Evolutionary conservation across 139 green algal genomes (phyloP).

Genomic region (Chlamydomonas incerta): DNA sequence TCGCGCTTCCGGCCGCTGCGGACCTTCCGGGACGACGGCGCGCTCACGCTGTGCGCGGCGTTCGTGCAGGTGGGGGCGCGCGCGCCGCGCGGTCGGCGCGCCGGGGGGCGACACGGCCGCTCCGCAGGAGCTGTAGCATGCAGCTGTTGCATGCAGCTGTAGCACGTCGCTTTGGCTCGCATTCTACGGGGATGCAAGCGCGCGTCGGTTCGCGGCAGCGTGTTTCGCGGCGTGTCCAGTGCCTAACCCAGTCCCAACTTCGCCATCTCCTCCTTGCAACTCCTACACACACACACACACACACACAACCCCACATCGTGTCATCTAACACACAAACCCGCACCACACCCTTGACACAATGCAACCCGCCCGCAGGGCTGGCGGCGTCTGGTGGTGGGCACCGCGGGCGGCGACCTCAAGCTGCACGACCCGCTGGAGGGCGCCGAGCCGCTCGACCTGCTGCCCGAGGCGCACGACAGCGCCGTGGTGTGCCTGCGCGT

Average conservation of each 20-base stretch:
- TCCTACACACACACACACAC: too few relatives aligned
- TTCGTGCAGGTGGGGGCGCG: slow-evolving; percentile 57
- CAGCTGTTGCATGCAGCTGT: too few relatives aligned
- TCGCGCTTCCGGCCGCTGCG: slow-evolving; percentile 71
- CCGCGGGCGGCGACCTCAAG: slow-evolving; percentile 40
- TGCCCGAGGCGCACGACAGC: slow-evolving; percentile 47
- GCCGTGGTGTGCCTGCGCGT: slow-evolving; percentile 59
- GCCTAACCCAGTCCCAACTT: too few relatives aligned
- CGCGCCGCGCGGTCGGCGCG: too few relatives aligned
- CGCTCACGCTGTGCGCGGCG: slow-evolving; percentile 38
- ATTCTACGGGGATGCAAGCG: neutral
- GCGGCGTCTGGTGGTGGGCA: slow-evolving; percentile 65
- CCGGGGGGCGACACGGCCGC: too few relatives aligned
- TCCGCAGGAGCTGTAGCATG: too few relatives aligned
- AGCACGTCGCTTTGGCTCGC: neutral
- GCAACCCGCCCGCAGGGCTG: slow-evolving; percentile 14
- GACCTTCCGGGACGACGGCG: slow-evolving; percentile 65
- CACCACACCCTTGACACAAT: too few relatives aligned
- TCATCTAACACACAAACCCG: too few relatives aligned
- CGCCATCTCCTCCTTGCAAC: too few relatives aligned
- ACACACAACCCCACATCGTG: too few relatives aligned
- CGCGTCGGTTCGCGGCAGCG: too few relatives aligned
- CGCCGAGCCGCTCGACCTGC: slow-evolving; percentile 49
- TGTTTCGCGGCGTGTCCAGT: too few relatives aligned
- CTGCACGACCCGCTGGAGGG: slow-evolving; percentile 50